These are phyloP conservation scores for Pelargonium fulgidum DNA, from an alignment of 441 rosid genomes.

Conservation along the genomic window DNA sequence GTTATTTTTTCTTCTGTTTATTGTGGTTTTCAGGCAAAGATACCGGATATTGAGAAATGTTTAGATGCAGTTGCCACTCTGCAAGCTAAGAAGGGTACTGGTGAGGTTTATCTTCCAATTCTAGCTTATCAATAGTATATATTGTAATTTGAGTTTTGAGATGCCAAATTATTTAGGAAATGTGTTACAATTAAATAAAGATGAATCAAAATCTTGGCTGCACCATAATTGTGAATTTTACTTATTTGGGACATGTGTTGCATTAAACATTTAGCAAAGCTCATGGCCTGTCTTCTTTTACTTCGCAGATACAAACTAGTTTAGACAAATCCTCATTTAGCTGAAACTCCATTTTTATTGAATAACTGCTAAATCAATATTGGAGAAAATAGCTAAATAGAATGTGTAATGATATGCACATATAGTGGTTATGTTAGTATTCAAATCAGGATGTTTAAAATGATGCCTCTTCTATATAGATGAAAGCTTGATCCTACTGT, in stretches of 20 bases:
- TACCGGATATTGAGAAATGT: constrained; percentile 87
- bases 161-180: too few species aligned
- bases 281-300: background rate
- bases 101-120: constrained; percentile 62
- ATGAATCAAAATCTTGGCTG: background rate
- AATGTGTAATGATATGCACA: background rate
- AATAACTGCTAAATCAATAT: background rate
- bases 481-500: too few species aligned
- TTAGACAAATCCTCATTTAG: background rate
- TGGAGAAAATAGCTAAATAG: background rate
- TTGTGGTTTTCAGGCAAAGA: constrained; percentile 59
- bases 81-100: constrained; percentile 72
- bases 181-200: background rate
- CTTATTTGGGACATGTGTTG: background rate
- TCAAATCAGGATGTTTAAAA: background rate
- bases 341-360: background rate
- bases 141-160: background rate
- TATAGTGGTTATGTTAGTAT: background rate
- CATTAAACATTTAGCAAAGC: background rate
- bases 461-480: background rate
- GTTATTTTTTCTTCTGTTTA: background rate
- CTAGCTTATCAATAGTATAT: constrained; percentile 5
- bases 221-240: background rate
- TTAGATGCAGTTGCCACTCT: constrained; percentile 75
- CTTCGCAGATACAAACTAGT: background rate